A percentile compares a stretch with the other conserved stretches of the same genome.
phyloP scores from a whole-genome alignment of 2,329 filamentous ascomycete species.

The Mycogone perniciosa region DNA sequence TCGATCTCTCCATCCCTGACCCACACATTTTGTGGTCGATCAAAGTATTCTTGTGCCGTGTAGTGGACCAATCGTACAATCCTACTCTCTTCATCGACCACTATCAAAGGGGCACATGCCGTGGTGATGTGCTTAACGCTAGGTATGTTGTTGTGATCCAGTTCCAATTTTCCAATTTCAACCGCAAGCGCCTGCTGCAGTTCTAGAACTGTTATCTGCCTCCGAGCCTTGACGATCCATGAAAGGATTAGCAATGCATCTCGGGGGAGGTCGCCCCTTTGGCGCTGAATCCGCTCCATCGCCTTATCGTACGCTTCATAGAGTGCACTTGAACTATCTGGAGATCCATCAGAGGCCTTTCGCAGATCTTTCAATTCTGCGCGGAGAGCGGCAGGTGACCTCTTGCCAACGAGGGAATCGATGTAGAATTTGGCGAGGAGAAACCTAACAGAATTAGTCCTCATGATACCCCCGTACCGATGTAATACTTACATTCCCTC shows the following conservation, averaged over 20 bases:
- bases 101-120: slow-evolving; percentile 37
- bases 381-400: not conserved
- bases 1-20: slow-evolving; percentile 25
- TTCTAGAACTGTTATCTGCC: slow-evolving; percentile 28
- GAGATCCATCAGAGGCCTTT: not conserved
- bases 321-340: slow-evolving; percentile 21
- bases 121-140: slow-evolving; percentile 29
- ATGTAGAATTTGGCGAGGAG: slow-evolving; percentile 1
- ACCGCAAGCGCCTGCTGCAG: slow-evolving; percentile 38
- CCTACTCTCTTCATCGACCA: slow-evolving; percentile 31
- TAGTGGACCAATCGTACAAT: slow-evolving; percentile 39
- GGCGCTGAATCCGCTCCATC: slow-evolving; percentile 36
- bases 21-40: slow-evolving; percentile 27
- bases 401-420: not conserved
- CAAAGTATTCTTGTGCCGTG: slow-evolving; percentile 40
- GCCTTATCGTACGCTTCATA: slow-evolving; percentile 36
- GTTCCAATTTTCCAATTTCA: slow-evolving; percentile 16
- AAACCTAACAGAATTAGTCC: not conserved
- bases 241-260: slow-evolving; percentile 30
- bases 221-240: slow-evolving; percentile 35
- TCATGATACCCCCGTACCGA: too few species aligned
- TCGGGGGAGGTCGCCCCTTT: slow-evolving; percentile 25
- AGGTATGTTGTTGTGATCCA: slow-evolving; percentile 24
- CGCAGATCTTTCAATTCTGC: not conserved
- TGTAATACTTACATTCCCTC: slow-evolving; percentile 2